Evolutionary conservation across 2,329 filamentous ascomycete genomes (phyloP).

Genomic region (Paraphoma sp.): DNA sequence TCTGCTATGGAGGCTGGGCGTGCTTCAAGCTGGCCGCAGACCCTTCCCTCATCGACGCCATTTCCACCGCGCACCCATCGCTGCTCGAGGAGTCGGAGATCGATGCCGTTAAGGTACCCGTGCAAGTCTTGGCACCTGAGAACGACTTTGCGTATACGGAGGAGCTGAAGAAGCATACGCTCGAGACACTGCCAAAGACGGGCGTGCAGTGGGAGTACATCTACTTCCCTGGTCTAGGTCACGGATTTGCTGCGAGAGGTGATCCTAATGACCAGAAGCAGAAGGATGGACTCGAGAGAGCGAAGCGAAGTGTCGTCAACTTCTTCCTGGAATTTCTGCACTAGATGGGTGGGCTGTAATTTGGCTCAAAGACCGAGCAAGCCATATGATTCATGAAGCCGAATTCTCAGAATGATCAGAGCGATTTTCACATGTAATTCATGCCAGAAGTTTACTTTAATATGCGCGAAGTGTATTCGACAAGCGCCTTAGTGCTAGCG

Average conservation of each 20-base stretch:
- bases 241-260: slow-evolving; percentile 43
- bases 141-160: slow-evolving; percentile 33
- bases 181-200: slow-evolving; percentile 35
- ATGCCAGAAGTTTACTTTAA: no score
- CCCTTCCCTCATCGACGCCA: slow-evolving; percentile 38
- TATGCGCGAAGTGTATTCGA: no score
- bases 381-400: no score
- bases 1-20: slow-evolving; percentile 56
- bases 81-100: slow-evolving; percentile 39
- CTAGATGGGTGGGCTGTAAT: slow-evolving; percentile 8
- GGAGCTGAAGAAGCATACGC: slow-evolving; percentile 38
- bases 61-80: slow-evolving; percentile 39
- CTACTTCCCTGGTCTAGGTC: slow-evolving; percentile 38
- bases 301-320: slow-evolving; percentile 38
- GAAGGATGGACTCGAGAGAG: slow-evolving; percentile 42
- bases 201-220: slow-evolving; percentile 43
- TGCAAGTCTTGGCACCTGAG: slow-evolving; percentile 40
- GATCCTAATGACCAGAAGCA: slow-evolving; percentile 31
- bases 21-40: slow-evolving; percentile 40
- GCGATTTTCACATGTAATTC: no score
- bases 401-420: no score
- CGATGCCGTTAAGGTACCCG: slow-evolving; percentile 37
- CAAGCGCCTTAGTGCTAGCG: no score
- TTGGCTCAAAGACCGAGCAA: no score
- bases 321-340: slow-evolving; percentile 45